Evolutionary conservation across 2,329 filamentous ascomycete genomes (phyloP).

Genomic region (Fusarium ambrosium): DNA sequence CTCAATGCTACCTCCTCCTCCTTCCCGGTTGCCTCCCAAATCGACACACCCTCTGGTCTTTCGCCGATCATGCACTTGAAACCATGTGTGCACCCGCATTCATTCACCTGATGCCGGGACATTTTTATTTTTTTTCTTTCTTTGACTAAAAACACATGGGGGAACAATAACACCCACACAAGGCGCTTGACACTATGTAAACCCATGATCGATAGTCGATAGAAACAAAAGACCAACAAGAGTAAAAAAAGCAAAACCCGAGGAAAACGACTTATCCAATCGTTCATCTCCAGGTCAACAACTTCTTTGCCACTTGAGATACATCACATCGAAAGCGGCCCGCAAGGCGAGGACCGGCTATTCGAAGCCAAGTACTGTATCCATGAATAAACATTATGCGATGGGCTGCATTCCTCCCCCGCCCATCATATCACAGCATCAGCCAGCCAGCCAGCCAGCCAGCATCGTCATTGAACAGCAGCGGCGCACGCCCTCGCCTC

Average conservation of each 20-base stretch:
- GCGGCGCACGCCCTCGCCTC: background rate
- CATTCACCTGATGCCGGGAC: constrained; percentile 10
- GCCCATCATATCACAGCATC: background rate
- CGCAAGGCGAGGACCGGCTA: constrained; percentile 7
- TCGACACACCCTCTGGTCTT: constrained; percentile 26
- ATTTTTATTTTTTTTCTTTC: background rate
- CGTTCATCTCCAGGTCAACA: background rate
- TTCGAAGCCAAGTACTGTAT: background rate
- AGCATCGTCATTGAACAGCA: background rate
- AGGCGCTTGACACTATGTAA: background rate
- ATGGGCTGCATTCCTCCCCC: background rate
- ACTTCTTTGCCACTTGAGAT: constrained; percentile 5
- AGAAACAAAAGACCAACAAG: background rate
- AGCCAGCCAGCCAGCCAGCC: background rate
- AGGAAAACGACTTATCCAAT: background rate
- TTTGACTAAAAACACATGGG: constrained; percentile 1
- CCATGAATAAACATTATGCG: constrained; percentile 1
- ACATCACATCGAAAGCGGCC: background rate
- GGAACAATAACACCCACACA: background rate
- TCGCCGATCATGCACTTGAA: constrained; percentile 38
- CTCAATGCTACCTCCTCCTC: background rate
- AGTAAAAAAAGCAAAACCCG: background rate
- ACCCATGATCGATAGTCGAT: background rate
- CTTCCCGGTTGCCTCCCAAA: constrained; percentile 23
- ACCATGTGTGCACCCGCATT: constrained; percentile 10